Conservation (phyloP, 768 basidiomycete species). For the Paxillus rubicundulus region DNA sequence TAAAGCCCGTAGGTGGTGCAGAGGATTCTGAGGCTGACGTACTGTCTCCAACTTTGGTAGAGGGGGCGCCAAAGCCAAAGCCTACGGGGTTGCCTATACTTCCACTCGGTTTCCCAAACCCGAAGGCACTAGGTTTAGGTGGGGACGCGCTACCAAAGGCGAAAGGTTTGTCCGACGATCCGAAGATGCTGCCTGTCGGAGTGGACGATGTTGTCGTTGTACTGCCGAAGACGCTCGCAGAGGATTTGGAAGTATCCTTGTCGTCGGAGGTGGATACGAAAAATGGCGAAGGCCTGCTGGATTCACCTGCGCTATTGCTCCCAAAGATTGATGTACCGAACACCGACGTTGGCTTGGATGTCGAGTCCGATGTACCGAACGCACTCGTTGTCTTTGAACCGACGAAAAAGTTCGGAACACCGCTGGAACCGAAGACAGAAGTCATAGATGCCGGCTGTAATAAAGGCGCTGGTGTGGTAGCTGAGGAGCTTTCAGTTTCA, state of each 20-base stretch:
- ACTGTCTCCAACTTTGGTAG: slow-evolving; percentile 18
- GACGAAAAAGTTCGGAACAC: slow-evolving; percentile 23
- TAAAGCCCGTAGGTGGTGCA: slow-evolving; percentile 18
- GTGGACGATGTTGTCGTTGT: slow-evolving; percentile 9
- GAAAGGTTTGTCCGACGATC: slow-evolving; percentile 22
- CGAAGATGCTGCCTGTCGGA: slow-evolving; percentile 19
- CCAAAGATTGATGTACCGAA: slow-evolving; percentile 30
- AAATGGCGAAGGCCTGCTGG: slow-evolving; percentile 12
- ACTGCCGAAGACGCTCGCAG: slow-evolving; percentile 20
- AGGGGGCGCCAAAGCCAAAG: slow-evolving; percentile 43
- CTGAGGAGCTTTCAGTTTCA: slow-evolving; percentile 7
- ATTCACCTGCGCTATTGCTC: slow-evolving; percentile 10
- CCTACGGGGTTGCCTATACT: slow-evolving; percentile 65
- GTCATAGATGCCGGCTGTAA: slow-evolving; percentile 11
- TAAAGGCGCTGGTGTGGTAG: not conserved
- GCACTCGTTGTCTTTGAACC: slow-evolving; percentile 13
- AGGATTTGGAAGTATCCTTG: slow-evolving; percentile 13
- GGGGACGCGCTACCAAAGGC: slow-evolving; percentile 30
- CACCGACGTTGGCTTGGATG: slow-evolving; percentile 21
- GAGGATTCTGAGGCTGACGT: slow-evolving; percentile 10
- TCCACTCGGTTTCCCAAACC: slow-evolving; percentile 37
- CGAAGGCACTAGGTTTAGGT: slow-evolving; percentile 23
- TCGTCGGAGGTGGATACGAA: slow-evolving; percentile 7
- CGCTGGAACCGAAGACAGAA: slow-evolving; percentile 16
- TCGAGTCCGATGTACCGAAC: slow-evolving; percentile 20